phyloP scores from a whole-genome alignment of 2,329 filamentous ascomycete species.

The Capronia americana region DNA sequence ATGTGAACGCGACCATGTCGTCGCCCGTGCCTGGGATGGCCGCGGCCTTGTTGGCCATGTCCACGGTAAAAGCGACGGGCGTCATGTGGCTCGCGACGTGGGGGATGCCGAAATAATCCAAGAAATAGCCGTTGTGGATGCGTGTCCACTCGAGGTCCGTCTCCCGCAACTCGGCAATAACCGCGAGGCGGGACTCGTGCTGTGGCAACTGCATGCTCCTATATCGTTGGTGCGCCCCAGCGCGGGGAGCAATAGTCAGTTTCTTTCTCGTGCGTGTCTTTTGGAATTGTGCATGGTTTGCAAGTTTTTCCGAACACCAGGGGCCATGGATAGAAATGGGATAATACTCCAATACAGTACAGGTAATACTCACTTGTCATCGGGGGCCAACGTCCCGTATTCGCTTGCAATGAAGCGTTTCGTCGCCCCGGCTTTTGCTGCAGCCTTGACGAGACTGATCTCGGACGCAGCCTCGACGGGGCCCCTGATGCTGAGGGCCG shows the following conservation, averaged over 20 bases:
- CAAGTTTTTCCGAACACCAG: too few relatives aligned
- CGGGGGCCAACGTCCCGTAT: conserved; percentile 39
- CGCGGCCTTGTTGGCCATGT: conserved; percentile 54
- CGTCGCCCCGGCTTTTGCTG: conserved; percentile 48
- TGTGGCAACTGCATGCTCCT: conserved; percentile 41
- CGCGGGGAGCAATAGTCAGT: background rate
- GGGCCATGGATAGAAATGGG: too few relatives aligned
- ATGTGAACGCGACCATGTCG: conserved; percentile 54
- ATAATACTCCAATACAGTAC: too few relatives aligned
- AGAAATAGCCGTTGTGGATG: conserved; percentile 53
- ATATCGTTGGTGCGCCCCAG: background rate
- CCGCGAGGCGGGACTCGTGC: conserved; percentile 43
- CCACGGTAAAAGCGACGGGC: conserved; percentile 51
- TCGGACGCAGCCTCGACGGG: conserved; percentile 45
- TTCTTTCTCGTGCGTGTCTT: background rate
- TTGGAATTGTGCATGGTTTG: background rate
- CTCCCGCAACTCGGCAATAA: conserved; percentile 42
- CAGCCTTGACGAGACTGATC: conserved; percentile 54
- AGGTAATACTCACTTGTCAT: conserved; percentile 17
- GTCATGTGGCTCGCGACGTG: conserved; percentile 48
- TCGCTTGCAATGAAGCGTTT: conserved; percentile 53
- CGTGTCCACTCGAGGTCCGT: conserved; percentile 49
- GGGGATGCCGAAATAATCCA: conserved; percentile 56
- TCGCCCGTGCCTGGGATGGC: conserved; percentile 59
- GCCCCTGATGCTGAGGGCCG: conserved; percentile 47